These are phyloP conservation scores for Chlamydomonas sp. DNA, from an alignment of 139 green algal genomes.

Conservation along the genomic window DNA sequence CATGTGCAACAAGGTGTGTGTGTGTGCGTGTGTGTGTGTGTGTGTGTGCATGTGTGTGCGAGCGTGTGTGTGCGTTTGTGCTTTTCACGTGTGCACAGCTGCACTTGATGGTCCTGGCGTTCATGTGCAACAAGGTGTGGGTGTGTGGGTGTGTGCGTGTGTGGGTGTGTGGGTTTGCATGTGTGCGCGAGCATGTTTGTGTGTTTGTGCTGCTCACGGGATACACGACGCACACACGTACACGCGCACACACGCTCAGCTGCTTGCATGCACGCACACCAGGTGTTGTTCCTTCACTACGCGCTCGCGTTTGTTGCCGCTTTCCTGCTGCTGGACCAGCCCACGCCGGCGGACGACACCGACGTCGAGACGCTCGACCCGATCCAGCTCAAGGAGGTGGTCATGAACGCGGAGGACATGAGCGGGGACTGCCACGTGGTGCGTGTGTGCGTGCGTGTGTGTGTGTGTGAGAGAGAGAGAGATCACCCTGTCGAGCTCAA, in stretches of 20 bases:
- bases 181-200: too few species aligned
- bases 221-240: too few species aligned
- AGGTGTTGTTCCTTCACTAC: neutral
- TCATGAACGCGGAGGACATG: neutral
- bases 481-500: too few species aligned
- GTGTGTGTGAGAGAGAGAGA: too few species aligned
- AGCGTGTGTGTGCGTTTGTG: neutral
- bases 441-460: too few species aligned
- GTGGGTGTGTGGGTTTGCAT: too few species aligned
- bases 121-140: neutral
- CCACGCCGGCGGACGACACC: neutral
- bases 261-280: too few species aligned
- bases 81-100: neutral
- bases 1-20: neutral
- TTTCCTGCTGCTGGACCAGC: conserved; percentile 8
- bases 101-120: neutral
- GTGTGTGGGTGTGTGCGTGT: too few species aligned
- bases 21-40: too few species aligned
- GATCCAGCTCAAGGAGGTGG: neutral
- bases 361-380: conserved; percentile 3
- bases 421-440: neutral
- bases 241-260: too few species aligned
- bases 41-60: too few species aligned
- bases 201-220: too few species aligned
- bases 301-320: neutral